Evolutionary conservation across 192 early-diverging fungal species (phyloP).

Genomic region (Cetraspora pellucida): DNA sequence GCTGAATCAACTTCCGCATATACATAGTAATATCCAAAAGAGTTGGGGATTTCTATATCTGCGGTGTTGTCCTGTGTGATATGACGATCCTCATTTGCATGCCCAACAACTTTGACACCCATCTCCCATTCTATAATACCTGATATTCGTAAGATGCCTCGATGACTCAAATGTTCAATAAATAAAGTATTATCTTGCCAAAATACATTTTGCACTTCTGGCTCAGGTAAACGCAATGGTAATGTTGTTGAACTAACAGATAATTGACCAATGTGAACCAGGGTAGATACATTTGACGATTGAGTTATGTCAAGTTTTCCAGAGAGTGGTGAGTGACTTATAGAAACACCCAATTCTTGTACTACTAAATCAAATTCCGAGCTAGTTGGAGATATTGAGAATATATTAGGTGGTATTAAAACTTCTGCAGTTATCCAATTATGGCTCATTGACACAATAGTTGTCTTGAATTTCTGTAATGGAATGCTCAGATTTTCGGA

Average conservation of each 20-base stretch:
- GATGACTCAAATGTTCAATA: neutral
- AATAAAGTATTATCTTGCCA: neutral
- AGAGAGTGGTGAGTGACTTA: neutral
- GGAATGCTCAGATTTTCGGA: neutral
- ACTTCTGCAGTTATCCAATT: conserved; percentile 3
- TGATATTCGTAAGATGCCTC: conserved; percentile 4
- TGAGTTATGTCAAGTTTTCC: neutral
- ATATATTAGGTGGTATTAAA: neutral
- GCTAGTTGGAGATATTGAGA: neutral
- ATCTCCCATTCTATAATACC: conserved; percentile 15
- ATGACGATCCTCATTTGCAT: neutral
- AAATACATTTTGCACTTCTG: conserved; percentile 1
- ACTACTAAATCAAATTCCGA: neutral
- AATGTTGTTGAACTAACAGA: neutral
- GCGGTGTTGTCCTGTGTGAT: neutral
- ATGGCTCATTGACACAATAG: neutral
- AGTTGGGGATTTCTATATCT: neutral
- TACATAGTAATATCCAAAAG: conserved; percentile 19
- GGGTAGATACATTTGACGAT: neutral
- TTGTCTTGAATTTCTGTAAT: neutral
- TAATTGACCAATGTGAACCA: conserved; percentile 18
- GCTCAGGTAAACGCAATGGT: neutral
- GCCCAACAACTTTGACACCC: neutral
- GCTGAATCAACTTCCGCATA: neutral
- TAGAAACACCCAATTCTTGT: conserved; percentile 8